A percentile compares a stretch with the other conserved stretches of the same genome.
These are phyloP conservation scores for Elongisporangium undulatum DNA, from an alignment of 352 stramenopile genomes.

Conservation along the genomic window DNA sequence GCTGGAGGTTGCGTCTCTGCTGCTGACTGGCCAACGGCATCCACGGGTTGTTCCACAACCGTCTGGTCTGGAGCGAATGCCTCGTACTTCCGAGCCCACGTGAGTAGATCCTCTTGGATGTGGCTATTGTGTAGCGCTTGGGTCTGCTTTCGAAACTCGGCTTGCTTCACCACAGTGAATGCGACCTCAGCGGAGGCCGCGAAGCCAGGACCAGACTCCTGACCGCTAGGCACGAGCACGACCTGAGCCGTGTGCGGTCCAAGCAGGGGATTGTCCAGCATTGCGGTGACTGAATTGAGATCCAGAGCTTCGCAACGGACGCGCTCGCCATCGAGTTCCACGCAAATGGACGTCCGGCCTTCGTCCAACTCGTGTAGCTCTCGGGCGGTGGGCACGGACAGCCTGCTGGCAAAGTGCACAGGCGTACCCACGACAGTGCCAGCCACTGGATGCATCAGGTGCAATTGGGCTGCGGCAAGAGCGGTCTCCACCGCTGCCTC, in stretches of 20 bases:
- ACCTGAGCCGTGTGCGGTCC: slow-evolving; percentile 12
- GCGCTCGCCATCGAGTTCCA: not conserved
- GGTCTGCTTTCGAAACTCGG: slow-evolving; percentile 9
- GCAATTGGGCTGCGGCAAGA: not conserved
- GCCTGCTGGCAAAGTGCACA: not conserved
- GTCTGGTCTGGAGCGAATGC: not conserved
- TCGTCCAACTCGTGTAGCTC: not conserved
- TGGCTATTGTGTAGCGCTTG: slow-evolving; percentile 1
- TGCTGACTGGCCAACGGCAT: not conserved
- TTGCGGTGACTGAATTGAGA: not conserved
- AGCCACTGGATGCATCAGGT: not conserved
- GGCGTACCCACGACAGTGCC: not conserved
- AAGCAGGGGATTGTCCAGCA: not conserved
- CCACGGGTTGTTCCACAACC: not conserved
- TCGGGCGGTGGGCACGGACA: not conserved
- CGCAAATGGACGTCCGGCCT: not conserved
- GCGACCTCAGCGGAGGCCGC: slow-evolving; percentile 6
- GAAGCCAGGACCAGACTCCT: slow-evolving; percentile 10
- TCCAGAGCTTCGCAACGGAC: not conserved
- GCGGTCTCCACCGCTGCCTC: not conserved
- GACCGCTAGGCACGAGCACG: slow-evolving; percentile 3
- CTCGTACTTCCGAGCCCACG: slow-evolving; percentile 11
- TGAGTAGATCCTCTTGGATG: slow-evolving; percentile 5
- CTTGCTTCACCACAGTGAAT: slow-evolving; percentile 14
- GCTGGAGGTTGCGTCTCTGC: no score